These are phyloP conservation scores for Xylaria sp. DNA, from an alignment of 2,329 filamentous ascomycete genomes.

Conservation along the genomic window DNA sequence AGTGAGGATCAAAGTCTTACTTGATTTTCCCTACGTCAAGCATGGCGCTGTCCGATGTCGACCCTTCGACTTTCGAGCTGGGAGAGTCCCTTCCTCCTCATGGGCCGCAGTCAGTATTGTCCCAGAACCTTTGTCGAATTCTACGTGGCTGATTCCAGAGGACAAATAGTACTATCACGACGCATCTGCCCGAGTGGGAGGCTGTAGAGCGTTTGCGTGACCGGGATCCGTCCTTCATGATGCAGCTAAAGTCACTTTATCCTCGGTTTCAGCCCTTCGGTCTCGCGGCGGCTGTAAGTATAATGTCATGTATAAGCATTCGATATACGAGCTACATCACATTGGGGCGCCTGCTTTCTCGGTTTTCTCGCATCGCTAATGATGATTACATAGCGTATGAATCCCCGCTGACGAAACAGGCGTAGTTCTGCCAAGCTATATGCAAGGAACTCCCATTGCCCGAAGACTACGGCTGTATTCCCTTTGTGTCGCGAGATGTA, in stretches of 20 bases:
- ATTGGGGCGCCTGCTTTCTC: background rate
- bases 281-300: constrained; percentile 42
- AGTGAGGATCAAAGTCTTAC: no score
- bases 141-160: no score
- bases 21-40: no score
- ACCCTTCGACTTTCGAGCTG: constrained; percentile 34
- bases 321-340: background rate
- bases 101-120: constrained; percentile 43
- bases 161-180: constrained; percentile 46
- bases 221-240: constrained; percentile 46
- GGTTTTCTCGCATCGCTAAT: background rate
- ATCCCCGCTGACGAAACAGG: background rate
- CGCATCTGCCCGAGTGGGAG: constrained; percentile 53
- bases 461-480: constrained; percentile 34
- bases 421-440: constrained; percentile 47
- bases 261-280: constrained; percentile 54
- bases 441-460: constrained; percentile 41
- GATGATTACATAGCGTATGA: background rate
- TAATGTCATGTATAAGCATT: no score
- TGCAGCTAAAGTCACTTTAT: constrained; percentile 50
- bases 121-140: no score
- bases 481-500: constrained; percentile 39
- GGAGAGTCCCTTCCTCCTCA: constrained; percentile 55
- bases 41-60: constrained; percentile 12
- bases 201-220: constrained; percentile 47